A percentile compares a stretch with the other conserved stretches of the same genome.
Conservation (phyloP, 1,284 basidiomycete species). For the Cryptococcus jaspeensis region DNA sequence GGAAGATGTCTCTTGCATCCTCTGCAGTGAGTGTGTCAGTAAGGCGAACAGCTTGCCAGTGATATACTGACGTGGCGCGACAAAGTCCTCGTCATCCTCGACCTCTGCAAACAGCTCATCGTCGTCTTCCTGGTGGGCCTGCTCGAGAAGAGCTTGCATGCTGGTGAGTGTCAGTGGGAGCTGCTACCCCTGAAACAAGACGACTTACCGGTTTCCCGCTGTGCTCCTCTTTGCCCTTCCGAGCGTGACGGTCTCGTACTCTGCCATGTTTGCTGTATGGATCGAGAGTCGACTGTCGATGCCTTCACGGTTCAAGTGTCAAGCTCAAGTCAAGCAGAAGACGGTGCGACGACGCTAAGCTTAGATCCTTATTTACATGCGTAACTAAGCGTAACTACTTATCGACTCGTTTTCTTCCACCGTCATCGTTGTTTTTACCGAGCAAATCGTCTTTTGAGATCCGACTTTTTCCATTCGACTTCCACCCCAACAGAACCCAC, state of each 20-base stretch:
- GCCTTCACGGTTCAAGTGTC: too few relatives aligned
- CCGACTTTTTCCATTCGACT: neutral
- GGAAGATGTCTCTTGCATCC: constrained; percentile 41
- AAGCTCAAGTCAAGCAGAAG: too few relatives aligned
- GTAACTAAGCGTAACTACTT: too few relatives aligned
- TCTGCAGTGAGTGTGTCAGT: constrained; percentile 13
- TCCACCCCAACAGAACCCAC: neutral
- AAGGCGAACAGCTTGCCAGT: neutral
- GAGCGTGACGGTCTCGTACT: constrained; percentile 37
- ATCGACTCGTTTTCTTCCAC: too few relatives aligned
- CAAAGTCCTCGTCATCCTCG: constrained; percentile 46
- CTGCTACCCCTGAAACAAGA: neutral
- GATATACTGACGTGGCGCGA: constrained; percentile 35
- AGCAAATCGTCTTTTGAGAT: neutral
- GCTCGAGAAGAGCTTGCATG: constrained; percentile 49
- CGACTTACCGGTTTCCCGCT: constrained; percentile 47
- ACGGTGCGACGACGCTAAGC: too few relatives aligned
- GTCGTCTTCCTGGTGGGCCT: constrained; percentile 46
- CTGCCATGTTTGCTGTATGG: constrained; percentile 4
- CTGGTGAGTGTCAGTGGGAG: constrained; percentile 12
- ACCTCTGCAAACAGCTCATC: constrained; percentile 46
- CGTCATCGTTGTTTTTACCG: neutral
- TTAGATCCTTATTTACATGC: too few relatives aligned
- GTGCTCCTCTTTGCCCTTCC: constrained; percentile 43
- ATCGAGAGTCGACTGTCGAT: neutral